These are phyloP conservation scores for Phytophthora uliginosa DNA, from an alignment of 352 stramenopile species.

Conservation along the genomic window DNA sequence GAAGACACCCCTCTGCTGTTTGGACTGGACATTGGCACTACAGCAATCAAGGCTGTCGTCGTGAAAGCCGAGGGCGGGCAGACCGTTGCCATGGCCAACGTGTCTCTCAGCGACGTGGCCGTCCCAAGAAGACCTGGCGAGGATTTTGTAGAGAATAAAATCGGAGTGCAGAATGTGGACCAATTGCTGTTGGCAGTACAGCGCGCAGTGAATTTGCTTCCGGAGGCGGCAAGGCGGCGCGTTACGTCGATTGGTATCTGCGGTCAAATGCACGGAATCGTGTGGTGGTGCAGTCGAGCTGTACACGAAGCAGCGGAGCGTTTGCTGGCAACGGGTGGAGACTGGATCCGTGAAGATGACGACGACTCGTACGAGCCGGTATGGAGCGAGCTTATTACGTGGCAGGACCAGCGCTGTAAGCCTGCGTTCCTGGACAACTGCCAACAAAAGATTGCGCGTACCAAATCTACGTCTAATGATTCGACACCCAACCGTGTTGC, in stretches of 20 bases:
- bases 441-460: slow-evolving; percentile 26
- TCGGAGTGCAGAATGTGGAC: slow-evolving; percentile 58
- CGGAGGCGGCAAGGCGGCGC: slow-evolving; percentile 25
- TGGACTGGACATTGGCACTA: slow-evolving; percentile 83
- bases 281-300: slow-evolving; percentile 77
- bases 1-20: slow-evolving; percentile 48
- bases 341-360: slow-evolving; percentile 12
- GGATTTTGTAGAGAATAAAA: slow-evolving; percentile 21
- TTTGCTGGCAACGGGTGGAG: slow-evolving; percentile 34
- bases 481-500: slow-evolving; percentile 44
- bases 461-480: slow-evolving; percentile 5
- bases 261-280: slow-evolving; percentile 90
- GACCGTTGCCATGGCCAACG: slow-evolving; percentile 45
- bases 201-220: slow-evolving; percentile 45
- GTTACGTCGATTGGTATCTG: slow-evolving; percentile 72
- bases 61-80: slow-evolving; percentile 41
- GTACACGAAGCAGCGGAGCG: slow-evolving; percentile 39
- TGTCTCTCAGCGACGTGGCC: slow-evolving; percentile 48
- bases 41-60: slow-evolving; percentile 79
- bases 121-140: slow-evolving; percentile 13
- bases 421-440: slow-evolving; percentile 57
- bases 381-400: slow-evolving; percentile 82
- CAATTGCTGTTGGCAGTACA: slow-evolving; percentile 58
- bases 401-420: slow-evolving; percentile 85
- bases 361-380: slow-evolving; percentile 23